A percentile compares a stretch with the other conserved stretches of the same genome.
phyloP scores from a whole-genome alignment of 1,139 yeast genomes.

The Arxiozyma heterogenica region DNA sequence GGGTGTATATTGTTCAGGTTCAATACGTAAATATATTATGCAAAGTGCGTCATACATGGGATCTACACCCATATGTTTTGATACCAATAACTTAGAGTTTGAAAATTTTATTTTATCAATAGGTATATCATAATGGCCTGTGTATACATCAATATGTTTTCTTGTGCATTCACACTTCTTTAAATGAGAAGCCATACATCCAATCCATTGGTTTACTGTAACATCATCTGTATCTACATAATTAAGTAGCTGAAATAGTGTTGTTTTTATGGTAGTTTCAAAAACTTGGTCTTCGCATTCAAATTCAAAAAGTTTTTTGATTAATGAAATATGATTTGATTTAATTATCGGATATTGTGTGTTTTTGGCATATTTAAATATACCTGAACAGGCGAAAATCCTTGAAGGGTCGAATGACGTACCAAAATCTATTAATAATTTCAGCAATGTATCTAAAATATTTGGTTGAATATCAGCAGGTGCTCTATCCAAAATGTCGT shows the following conservation, averaged over 20 bases:
- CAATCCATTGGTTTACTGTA: conserved; percentile 26
- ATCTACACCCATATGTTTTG: background rate
- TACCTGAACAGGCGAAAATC: conserved; percentile 51
- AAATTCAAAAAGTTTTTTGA: conserved; percentile 43
- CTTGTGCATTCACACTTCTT: background rate
- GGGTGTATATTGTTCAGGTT: background rate
- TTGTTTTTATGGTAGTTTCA: conserved; percentile 42
- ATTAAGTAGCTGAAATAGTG: conserved; percentile 41
- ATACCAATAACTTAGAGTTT: background rate
- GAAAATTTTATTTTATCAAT: too few relatives aligned
- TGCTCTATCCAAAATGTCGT: conserved; percentile 34
- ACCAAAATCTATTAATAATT: conserved; percentile 39
- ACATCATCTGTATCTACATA: conserved; percentile 26
- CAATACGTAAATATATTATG: background rate
- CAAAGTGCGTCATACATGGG: background rate
- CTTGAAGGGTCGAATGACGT: conserved; percentile 66
- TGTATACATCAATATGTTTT: background rate
- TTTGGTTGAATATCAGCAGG: conserved; percentile 15
- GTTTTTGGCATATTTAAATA: conserved; percentile 42
- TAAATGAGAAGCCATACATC: conserved; percentile 25
- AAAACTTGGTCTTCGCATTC: conserved; percentile 54
- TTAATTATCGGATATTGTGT: conserved; percentile 31
- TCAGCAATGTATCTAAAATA: conserved; percentile 34
- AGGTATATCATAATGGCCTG: background rate
- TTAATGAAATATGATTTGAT: conserved; percentile 24